phyloP scores from a whole-genome alignment of 148 eudicot genomes.

The Heliamphora exappendiculata region DNA sequence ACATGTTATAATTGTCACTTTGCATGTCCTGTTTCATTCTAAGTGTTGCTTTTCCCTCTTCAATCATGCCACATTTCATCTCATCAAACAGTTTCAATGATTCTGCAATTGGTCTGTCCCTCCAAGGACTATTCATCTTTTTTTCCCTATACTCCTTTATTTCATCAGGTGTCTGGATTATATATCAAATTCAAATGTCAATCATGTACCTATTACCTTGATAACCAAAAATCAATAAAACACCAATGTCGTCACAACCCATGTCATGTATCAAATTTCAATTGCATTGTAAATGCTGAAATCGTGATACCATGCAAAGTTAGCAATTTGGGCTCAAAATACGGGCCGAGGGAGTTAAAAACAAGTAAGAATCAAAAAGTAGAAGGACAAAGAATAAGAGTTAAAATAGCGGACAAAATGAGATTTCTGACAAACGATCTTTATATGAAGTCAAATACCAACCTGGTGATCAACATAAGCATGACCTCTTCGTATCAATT shows the following conservation, averaged over 20 bases:
- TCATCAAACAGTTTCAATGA: constrained; percentile 76
- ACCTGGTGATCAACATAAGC: constrained; percentile 99
- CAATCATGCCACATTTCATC: constrained; percentile 84
- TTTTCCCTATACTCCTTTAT: constrained; percentile 84
- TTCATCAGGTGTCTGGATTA: constrained; percentile 67
- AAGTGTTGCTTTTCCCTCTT: constrained; percentile 97
- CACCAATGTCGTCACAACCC: neutral
- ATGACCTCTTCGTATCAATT: constrained; percentile 77
- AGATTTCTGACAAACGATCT: neutral
- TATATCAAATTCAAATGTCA: constrained; percentile 12
- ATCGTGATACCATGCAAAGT: too few relatives aligned
- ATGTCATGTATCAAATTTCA: neutral
- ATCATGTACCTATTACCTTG: neutral
- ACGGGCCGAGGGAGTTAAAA: neutral
- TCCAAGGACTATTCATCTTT: constrained; percentile 95
- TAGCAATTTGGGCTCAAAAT: neutral
- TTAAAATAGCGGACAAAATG: neutral
- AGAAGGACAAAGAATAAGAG: neutral
- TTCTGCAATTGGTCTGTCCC: constrained; percentile 83
- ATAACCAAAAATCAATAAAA: neutral
- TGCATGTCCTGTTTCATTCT: constrained; percentile 99
- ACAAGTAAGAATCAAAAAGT: neutral
- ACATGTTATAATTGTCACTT: constrained; percentile 87
- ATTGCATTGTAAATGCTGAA: neutral
- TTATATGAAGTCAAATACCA: neutral